Base-by-base conservation (phyloP, 352 stramenopile species). In the Thraustochytrium aureum region DNA sequence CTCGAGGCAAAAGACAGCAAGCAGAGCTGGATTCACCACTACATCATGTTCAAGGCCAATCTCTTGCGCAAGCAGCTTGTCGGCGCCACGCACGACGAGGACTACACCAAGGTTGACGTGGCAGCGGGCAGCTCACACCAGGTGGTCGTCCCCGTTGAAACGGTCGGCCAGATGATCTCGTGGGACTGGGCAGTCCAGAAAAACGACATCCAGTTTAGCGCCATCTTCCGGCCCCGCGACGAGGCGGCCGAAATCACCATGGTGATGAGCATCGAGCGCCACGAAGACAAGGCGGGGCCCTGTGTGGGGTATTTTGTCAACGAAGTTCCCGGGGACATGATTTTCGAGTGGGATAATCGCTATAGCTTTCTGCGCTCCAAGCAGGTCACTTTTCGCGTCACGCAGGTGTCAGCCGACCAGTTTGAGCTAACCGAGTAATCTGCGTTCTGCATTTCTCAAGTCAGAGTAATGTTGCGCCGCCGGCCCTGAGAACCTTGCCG, bases 41-140 rank as follows among this genome's bases (percentile, higher is more conserved):
- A 79, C 69, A 74, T 73, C 37, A 67, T 79, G 69, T 79, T 79
- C 56, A 79, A 79, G 69, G 56, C 39, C 56, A 79, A 79, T 26
- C 56, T 79, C 3, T 52, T 79, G 5, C 65, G 67, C 12, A 79
- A 79, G 35, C 50, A 47, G 33, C 37, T 79, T 20, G n/a, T 26
- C 12, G 59, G 37, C 56, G 59, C 32, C 7, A 43, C 10, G 4
- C 30, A 73, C 22, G 54, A 79, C 10, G 69, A 65, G 17, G 69
- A 64, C 37, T 79, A 79, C 39, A 52, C 37, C 7, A 52, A 41
- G 20, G 20, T 72, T 5, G 26, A 41, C 14, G 69, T 79, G 50
- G 20, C 69, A 6, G 69, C 69, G 20, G 69, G 69, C 47, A 32
- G 50, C 4, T 22, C 37, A 37, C 50, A 73, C 17, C 22, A n/a